Evolutionary conservation across 345 rosid genomes (phyloP).

Genomic region (Eucalyptus decipiens): DNA sequence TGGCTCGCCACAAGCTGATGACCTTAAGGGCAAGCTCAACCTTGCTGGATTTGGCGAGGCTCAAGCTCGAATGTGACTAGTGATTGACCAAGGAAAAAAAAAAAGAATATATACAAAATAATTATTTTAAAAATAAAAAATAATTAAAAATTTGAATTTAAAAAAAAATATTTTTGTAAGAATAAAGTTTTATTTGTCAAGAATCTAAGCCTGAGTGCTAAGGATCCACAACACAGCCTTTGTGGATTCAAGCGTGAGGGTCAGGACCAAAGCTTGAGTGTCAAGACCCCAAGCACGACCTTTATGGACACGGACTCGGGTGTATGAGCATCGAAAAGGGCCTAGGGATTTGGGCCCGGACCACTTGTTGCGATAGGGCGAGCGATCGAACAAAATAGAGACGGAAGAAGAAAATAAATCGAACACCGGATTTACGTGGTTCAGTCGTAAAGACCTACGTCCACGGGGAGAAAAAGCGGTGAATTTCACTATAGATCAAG

Average conservation of each 20-base stretch:
- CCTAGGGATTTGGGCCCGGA: not conserved
- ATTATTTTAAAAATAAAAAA: too few species aligned
- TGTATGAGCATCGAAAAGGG: not conserved
- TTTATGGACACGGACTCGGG: not conserved
- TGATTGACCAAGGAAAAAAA: not conserved
- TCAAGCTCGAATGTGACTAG: not conserved
- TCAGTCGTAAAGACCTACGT: too few species aligned
- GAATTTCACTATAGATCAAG: too few species aligned
- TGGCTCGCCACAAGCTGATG: rapidly evolving
- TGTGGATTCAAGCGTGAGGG: not conserved
- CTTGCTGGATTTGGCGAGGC: rapidly evolving
- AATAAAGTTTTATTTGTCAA: too few species aligned
- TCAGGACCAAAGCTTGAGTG: rapidly evolving
- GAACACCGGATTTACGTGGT: too few species aligned
- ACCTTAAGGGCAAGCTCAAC: not conserved
- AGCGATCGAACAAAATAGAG: too few species aligned
- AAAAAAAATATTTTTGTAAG: not conserved
- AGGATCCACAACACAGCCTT: rapidly evolving
- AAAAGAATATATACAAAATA: too few species aligned
- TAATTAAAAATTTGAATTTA: rapidly evolving
- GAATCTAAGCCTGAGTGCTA: not conserved
- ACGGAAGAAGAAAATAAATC: too few species aligned
- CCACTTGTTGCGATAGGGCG: too few species aligned
- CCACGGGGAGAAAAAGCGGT: too few species aligned
- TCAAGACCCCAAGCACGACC: not conserved